Conservation (phyloP, 441 rosid genomes). For the Metrosideros polymorpha region DNA sequence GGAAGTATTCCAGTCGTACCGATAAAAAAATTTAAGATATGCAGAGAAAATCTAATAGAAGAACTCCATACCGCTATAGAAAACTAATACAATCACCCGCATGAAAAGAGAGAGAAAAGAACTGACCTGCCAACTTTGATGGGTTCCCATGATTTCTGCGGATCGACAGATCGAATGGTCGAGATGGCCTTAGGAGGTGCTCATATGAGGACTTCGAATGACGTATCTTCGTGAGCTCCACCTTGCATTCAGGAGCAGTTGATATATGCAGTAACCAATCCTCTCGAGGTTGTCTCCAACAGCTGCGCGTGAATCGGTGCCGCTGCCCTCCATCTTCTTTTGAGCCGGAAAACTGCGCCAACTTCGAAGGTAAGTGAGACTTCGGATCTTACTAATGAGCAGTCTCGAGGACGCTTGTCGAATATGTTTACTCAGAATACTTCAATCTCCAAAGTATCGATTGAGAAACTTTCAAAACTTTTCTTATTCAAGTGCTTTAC, state of each 20-base stretch:
- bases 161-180: neutral
- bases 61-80: neutral
- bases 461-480: neutral
- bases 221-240: neutral
- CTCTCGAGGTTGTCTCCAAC: neutral
- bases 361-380: neutral
- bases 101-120: neutral
- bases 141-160: neutral
- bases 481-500: neutral
- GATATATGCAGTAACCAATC: neutral
- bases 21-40: neutral
- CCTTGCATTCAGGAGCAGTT: neutral
- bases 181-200: neutral
- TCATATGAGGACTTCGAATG: neutral
- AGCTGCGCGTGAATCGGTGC: neutral
- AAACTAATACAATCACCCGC: accelerated
- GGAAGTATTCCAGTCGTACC: neutral
- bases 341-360: neutral
- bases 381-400: neutral
- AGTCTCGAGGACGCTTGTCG: accelerated
- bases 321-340: neutral
- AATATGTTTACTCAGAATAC: neutral
- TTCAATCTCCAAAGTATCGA: neutral
- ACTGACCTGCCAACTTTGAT: neutral
- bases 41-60: neutral